Evolutionary conservation across 345 rosid species (phyloP).

Genomic region (Corymbia maculata): DNA sequence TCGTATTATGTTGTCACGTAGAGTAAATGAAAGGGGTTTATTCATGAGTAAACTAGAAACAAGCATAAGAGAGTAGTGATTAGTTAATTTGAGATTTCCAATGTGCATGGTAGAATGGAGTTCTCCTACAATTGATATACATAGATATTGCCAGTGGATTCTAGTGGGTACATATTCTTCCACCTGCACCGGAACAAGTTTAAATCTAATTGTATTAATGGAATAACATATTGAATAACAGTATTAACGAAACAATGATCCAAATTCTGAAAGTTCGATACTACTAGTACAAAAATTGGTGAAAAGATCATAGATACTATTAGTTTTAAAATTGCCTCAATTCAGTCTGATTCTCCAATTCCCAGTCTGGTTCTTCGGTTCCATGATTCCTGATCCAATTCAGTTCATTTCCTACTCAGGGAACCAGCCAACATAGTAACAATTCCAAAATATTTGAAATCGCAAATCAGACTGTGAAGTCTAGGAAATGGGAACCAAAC

Average conservation of each 20-base stretch:
- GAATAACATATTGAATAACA: neutral
- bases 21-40: no score
- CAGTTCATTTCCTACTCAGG: fast-evolving
- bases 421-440: fast-evolving
- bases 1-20: no score
- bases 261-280: fast-evolving
- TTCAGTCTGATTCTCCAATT: fast-evolving
- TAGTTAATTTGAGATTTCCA: no score
- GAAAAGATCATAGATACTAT: neutral
- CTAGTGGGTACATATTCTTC: neutral
- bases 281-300: neutral
- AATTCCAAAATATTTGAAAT: fast-evolving
- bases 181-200: neutral
- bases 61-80: no score
- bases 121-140: no score
- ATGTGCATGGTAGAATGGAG: no score
- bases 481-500: fast-evolving
- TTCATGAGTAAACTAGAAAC: no score
- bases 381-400: no score
- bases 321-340: neutral
- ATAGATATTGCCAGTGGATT: neutral
- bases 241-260: neutral
- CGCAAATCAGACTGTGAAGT: no score
- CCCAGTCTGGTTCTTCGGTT: fast-evolving
- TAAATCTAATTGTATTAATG: neutral